phyloP scores from a whole-genome alignment of 352 stramenopile genomes.

The Globisporangium heterothallicum region DNA sequence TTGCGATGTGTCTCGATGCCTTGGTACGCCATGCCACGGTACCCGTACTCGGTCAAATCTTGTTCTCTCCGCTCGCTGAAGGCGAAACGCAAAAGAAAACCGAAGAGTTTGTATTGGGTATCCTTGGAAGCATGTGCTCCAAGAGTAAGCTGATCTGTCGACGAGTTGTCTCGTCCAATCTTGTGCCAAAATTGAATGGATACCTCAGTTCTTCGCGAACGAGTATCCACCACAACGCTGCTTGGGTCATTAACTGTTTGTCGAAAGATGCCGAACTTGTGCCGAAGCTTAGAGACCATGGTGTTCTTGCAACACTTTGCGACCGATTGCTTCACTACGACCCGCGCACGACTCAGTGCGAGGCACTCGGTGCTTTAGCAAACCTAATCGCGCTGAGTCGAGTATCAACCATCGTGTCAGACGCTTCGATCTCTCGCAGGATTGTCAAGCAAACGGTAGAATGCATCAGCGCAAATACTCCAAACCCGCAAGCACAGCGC shows the following conservation, averaged over 20 bases:
- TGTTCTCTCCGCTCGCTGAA: constrained; percentile 32
- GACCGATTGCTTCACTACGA: constrained; percentile 32
- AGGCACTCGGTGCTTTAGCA: constrained; percentile 38
- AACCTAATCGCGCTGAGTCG: constrained; percentile 16
- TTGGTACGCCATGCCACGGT: constrained; percentile 70
- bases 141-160: constrained; percentile 42
- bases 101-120: constrained; percentile 29
- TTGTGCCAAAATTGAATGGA: constrained; percentile 45
- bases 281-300: constrained; percentile 48
- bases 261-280: constrained; percentile 63
- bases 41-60: constrained; percentile 65
- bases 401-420: constrained; percentile 3
- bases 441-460: constrained; percentile 24
- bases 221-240: constrained; percentile 42
- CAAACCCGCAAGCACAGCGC: constrained; percentile 26
- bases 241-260: constrained; percentile 49
- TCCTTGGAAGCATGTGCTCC: constrained; percentile 47
- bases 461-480: constrained; percentile 28
- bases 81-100: constrained; percentile 13
- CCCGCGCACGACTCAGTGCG: constrained; percentile 29
- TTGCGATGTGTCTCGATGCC: constrained; percentile 57
- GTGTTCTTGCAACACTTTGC: constrained; percentile 39
- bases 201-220: constrained; percentile 17
- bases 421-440: constrained; percentile 10
- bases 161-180: constrained; percentile 55